Evolutionary conservation across 106 monocot genomes (phyloP), one percentile per base, ranked within the genome.

Genomic region (Narthecium ossifragum): DNA sequence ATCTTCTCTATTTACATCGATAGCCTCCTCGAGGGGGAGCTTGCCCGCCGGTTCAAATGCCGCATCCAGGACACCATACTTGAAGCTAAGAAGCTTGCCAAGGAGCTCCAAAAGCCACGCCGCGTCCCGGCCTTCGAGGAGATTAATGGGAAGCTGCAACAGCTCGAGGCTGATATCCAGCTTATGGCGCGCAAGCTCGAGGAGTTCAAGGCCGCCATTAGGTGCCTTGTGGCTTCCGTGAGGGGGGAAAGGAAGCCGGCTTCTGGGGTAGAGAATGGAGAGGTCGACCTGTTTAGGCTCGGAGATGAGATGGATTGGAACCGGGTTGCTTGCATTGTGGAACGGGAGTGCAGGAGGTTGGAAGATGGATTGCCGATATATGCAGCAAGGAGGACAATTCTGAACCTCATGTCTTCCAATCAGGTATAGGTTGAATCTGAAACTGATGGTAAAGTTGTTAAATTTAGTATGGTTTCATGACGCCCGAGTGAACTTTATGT

Each of bases 291-390:
- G 38, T 71, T 78, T 51, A 59, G 53, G 46, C 28, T 71, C 4
- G 66, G 26, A 22, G 71, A 24, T 8, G 61, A 51, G 21, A 26
- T 73, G 47, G 37, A 81, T 57, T 86, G 80, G 76, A 15, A 30
- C 1, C 8, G 50, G 60, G 45, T 86, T 9, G 64, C 65, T 17
- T 46, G 50, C 21, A 18, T 81, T 25, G 50, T 81, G 66, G 21
- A 47, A 27, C 51, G 86, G 59, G 86, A 86, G 36, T 72, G 78
- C 30, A 40, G 74, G 51, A 86, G 86, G 71, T 63, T 86, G 1
- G 70, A 86, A 18, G 63, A 74, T 26, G 78, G 78, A 0, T 51
- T 86, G 41, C 85, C 85, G 11, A 74, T 86, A 10, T 86, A 81
- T 61, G 73, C 66, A 33, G 67, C 23, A 38, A 58, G 85, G 54